phyloP scores from a whole-genome alignment of 495 filamentous ascomycete species.

The Mytilinidion resinicola region DNA sequence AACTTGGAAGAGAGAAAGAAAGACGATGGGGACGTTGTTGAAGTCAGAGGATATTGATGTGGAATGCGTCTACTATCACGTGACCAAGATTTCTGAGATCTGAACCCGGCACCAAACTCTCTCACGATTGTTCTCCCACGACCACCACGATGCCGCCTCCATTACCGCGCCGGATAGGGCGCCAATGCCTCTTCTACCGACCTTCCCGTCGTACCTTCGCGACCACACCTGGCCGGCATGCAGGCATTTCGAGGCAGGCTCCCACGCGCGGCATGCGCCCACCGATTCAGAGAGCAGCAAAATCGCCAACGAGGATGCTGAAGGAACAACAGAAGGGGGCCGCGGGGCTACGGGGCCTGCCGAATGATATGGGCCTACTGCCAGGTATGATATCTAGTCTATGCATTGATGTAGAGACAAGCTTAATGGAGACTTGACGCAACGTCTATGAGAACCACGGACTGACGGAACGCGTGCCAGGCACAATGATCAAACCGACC shows the following conservation, averaged over 20 bases:
- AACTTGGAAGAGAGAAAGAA: too few relatives aligned
- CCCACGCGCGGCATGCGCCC: neutral
- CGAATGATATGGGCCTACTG: neutral
- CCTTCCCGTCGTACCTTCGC: neutral
- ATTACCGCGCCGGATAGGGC: neutral
- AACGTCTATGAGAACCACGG: neutral
- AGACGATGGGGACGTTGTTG: too few relatives aligned
- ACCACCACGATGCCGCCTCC: conserved; percentile 1
- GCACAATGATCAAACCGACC: conserved; percentile 55
- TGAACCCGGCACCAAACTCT: neutral
- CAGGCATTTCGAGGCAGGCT: too few relatives aligned
- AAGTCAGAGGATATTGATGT: too few relatives aligned
- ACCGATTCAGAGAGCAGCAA: neutral
- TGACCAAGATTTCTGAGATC: neutral
- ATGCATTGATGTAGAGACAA: neutral
- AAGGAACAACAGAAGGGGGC: neutral
- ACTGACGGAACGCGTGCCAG: conserved; percentile 20
- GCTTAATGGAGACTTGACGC: neutral
- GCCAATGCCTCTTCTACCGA: neutral
- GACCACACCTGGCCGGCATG: neutral
- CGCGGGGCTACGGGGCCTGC: neutral
- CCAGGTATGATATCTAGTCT: neutral
- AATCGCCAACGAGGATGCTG: neutral
- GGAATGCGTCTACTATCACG: neutral
- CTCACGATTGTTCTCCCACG: neutral